A percentile compares a stretch with the other conserved stretches of the same genome.
phyloP scores from a whole-genome alignment of 2,329 filamentous ascomycete genomes.

The Neopestalotiopsis sp. region DNA sequence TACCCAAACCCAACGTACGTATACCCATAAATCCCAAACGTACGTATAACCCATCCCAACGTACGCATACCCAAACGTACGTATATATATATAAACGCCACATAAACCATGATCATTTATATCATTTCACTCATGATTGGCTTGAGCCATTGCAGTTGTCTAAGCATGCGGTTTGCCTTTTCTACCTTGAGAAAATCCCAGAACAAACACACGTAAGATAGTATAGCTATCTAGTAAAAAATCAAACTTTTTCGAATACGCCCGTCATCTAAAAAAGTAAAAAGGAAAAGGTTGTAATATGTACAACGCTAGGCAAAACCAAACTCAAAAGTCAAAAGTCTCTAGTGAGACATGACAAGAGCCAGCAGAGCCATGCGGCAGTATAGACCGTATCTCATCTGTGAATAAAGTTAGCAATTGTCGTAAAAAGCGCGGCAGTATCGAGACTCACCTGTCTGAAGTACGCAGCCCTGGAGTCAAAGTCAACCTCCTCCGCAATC shows the following conservation, averaged over 20 bases:
- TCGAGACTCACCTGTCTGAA: constrained; percentile 90
- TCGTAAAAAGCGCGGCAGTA: background rate
- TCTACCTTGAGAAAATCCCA: constrained; percentile 31
- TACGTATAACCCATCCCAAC: constrained; percentile 24
- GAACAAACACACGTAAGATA: constrained; percentile 23
- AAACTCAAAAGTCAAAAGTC: background rate
- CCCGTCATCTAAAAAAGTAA: constrained; percentile 21
- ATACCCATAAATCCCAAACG: constrained; percentile 16
- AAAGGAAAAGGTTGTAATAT: constrained; percentile 3
- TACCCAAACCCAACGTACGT: constrained; percentile 25
- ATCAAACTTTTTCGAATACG: constrained; percentile 22
- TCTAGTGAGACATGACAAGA: constrained; percentile 74
- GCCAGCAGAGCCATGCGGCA: constrained; percentile 97
- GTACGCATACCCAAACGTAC: constrained; percentile 24
- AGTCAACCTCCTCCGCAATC: constrained; percentile 94
- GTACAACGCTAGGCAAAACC: constrained; percentile 15
- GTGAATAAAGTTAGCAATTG: constrained; percentile 46
- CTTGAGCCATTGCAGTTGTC: constrained; percentile 34
- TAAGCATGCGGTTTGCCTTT: constrained; percentile 35
- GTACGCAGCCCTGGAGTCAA: constrained; percentile 95
- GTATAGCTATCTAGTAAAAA: constrained; percentile 26
- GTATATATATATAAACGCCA: constrained; percentile 24
- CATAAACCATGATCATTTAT: constrained; percentile 24
- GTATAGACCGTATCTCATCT: constrained; percentile 99
- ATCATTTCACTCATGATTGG: constrained; percentile 40